Conservation (phyloP, 2,329 filamentous ascomycete species). For the Trichoderma aggressivum region DNA sequence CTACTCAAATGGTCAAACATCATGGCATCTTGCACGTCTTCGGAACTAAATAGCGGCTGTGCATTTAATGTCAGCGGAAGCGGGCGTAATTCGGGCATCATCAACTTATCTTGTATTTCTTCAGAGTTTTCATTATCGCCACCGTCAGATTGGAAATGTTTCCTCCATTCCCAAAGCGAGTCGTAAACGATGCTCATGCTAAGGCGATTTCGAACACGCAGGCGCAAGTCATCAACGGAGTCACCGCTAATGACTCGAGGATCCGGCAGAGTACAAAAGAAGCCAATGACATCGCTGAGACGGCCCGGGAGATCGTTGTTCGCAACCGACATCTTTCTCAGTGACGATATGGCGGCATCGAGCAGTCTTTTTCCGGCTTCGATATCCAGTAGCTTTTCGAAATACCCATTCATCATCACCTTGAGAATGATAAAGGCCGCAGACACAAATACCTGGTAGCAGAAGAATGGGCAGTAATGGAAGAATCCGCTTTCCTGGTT, state of each 20-base stretch:
- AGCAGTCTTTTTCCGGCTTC: constrained; percentile 2
- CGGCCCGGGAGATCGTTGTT: constrained; percentile 8
- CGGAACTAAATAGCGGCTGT: not conserved
- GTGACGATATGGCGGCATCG: constrained; percentile 3
- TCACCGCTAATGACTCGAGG: constrained; percentile 10
- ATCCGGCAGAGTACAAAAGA: not conserved
- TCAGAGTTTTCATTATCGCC: not conserved
- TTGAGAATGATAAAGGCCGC: constrained; percentile 12
- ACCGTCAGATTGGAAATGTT: constrained; percentile 1
- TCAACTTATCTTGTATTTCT: constrained; percentile 7
- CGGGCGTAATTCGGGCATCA: not conserved
- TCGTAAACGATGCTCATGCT: constrained; percentile 15
- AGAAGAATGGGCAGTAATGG: constrained; percentile 6
- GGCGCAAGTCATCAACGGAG: not conserved
- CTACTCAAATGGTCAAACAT: constrained; percentile 11
- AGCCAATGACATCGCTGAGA: constrained; percentile 7
- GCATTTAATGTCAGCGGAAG: not conserved
- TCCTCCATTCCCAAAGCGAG: constrained; percentile 4
- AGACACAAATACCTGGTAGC: constrained; percentile 9
- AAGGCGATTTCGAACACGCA: constrained; percentile 10
- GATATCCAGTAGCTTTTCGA: constrained; percentile 5
- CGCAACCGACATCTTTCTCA: constrained; percentile 7
- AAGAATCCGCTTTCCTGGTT: constrained; percentile 3
- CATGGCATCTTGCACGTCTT: constrained; percentile 11
- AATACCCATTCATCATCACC: constrained; percentile 13